Evolutionary conservation across 129 eudicot species (phyloP).

Genomic region (Deinandra increscens): DNA sequence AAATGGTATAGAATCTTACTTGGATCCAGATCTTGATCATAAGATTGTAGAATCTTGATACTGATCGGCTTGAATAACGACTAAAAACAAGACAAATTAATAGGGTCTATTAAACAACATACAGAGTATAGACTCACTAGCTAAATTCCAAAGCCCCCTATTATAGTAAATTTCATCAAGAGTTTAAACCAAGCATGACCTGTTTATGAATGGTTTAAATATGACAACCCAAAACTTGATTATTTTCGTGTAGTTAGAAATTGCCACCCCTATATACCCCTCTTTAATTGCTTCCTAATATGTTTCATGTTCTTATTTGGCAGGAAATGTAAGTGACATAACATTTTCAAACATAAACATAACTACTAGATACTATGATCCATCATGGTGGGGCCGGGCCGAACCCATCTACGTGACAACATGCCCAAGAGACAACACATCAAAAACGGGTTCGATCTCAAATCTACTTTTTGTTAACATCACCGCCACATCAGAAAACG

Average conservation of each 20-base stretch:
- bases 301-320: conserved; percentile 20
- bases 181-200: too few relatives aligned
- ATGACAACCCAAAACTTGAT: too few relatives aligned
- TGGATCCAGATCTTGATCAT: neutral
- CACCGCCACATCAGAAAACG: conserved; percentile 82
- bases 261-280: neutral
- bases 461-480: conserved; percentile 65
- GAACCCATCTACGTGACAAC: conserved; percentile 89
- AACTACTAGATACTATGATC: conserved; percentile 85
- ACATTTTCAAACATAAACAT: conserved; percentile 87
- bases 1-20: neutral
- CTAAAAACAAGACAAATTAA: neutral
- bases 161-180: too few relatives aligned
- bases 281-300: neutral
- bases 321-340: conserved; percentile 84
- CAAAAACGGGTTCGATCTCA: conserved; percentile 66
- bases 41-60: neutral
- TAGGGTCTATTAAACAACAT: too few relatives aligned
- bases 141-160: too few relatives aligned
- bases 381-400: conserved; percentile 98
- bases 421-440: conserved; percentile 61
- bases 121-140: too few relatives aligned
- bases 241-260: too few relatives aligned
- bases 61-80: neutral
- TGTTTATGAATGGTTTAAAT: too few relatives aligned